phyloP scores from a whole-genome alignment of 768 basidiomycete genomes.

The Lenzites betulinus region DNA sequence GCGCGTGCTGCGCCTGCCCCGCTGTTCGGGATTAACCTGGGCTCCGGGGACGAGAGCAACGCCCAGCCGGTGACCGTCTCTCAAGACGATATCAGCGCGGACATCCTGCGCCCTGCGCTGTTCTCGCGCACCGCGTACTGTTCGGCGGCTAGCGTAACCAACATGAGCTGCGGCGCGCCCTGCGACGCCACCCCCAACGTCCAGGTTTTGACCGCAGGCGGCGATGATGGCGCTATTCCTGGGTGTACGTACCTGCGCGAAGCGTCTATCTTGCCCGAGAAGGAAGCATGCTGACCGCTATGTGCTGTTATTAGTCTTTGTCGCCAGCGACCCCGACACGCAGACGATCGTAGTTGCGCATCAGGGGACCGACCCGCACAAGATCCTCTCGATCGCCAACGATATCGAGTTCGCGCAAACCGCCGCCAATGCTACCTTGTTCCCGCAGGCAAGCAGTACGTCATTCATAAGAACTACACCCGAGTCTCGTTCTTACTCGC shows the following conservation, averaged over 20 bases:
- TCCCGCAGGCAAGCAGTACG: constrained; percentile 33
- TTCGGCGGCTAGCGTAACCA: constrained; percentile 19
- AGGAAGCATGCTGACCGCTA: not conserved
- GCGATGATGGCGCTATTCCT: constrained; percentile 27
- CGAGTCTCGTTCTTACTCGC: not conserved
- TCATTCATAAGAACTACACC: not conserved
- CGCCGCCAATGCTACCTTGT: constrained; percentile 41
- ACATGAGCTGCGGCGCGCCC: constrained; percentile 29
- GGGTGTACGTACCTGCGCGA: constrained; percentile 13
- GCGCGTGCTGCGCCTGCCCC: constrained; percentile 21
- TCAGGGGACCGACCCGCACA: constrained; percentile 38
- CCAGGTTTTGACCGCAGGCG: constrained; percentile 27
- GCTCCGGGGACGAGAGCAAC: constrained; percentile 12
- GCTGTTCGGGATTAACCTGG: constrained; percentile 26
- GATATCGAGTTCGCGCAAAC: constrained; percentile 27
- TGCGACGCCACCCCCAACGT: constrained; percentile 29
- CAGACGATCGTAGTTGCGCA: constrained; percentile 39
- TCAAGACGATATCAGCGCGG: constrained; percentile 21
- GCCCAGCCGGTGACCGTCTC: constrained; percentile 18
- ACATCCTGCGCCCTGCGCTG: constrained; percentile 26
- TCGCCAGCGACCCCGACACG: constrained; percentile 38
- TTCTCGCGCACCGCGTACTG: constrained; percentile 33
- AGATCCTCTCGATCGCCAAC: constrained; percentile 31
- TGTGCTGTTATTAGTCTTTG: constrained; percentile 21
- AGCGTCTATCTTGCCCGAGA: not conserved